A percentile compares a stretch with the other conserved stretches of the same genome.
Evolutionary conservation across 2,329 filamentous ascomycete species (phyloP).

Genomic region (Fusarium heterosporum): DNA sequence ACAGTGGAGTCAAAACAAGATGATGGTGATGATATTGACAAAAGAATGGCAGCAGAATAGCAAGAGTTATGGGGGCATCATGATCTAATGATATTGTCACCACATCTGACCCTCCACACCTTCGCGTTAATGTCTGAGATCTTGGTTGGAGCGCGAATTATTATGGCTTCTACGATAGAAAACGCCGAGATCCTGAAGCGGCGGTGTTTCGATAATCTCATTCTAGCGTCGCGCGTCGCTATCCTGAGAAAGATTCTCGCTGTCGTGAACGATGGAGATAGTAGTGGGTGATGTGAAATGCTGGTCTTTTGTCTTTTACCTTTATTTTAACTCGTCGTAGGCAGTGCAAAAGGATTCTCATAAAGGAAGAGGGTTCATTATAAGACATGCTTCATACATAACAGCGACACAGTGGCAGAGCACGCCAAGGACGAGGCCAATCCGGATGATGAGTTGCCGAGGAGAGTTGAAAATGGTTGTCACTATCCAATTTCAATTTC

Average conservation of each 20-base stretch:
- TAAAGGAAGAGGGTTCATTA: not conserved
- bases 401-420: not conserved
- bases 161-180: constrained; percentile 16
- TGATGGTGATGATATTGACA: constrained; percentile 23
- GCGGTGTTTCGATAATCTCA: constrained; percentile 22
- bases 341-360: constrained; percentile 1
- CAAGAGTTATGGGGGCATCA: not conserved
- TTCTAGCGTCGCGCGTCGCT: constrained; percentile 28
- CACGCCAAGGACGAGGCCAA: constrained; percentile 33
- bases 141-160: constrained; percentile 27
- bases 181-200: constrained; percentile 9
- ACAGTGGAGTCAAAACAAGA: constrained; percentile 38
- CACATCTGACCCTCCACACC: not conserved
- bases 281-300: not conserved
- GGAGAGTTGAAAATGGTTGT: constrained; percentile 20
- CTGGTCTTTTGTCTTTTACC: not conserved
- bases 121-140: constrained; percentile 7
- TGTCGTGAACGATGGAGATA: constrained; percentile 6
- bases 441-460: constrained; percentile 35
- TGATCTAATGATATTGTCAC: not conserved
- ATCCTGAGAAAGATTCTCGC: constrained; percentile 1
- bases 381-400: not conserved
- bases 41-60: constrained; percentile 2
- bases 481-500: constrained; percentile 35
- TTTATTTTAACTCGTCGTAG: not conserved